Evolutionary conservation across 768 basidiomycete species (phyloP).

Genomic region (Boletus speciosus): DNA sequence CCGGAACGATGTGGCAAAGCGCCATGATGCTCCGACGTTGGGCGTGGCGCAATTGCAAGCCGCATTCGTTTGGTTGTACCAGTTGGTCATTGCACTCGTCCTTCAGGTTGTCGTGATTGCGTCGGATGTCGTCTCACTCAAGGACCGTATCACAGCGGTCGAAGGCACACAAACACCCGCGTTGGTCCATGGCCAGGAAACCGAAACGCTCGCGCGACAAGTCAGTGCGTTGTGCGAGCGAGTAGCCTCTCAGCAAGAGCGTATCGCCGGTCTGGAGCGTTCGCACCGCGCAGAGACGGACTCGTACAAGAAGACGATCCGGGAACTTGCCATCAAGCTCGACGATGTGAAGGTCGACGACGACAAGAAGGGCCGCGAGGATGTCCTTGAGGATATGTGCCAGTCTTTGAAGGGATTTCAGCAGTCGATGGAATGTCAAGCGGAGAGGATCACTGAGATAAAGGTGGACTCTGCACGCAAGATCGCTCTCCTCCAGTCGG

Average conservation of each 20-base stretch:
- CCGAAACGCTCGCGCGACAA: background rate
- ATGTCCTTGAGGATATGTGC: background rate
- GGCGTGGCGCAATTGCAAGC: background rate
- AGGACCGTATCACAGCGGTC: constrained; percentile 9
- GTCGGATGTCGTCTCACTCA: constrained; percentile 12
- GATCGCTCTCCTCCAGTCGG: constrained; percentile 15
- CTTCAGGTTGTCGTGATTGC: constrained; percentile 2
- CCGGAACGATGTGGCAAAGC: no score
- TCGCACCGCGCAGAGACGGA: constrained; percentile 2
- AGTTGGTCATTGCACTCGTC: constrained; percentile 1
- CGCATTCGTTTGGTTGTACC: constrained; percentile 6
- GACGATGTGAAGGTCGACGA: background rate
- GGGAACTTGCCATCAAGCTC: constrained; percentile 9
- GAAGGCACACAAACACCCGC: constrained; percentile 1
- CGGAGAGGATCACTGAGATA: background rate
- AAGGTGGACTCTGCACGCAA: constrained; percentile 2
- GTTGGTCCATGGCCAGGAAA: background rate
- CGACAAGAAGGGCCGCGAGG: background rate
- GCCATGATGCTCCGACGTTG: background rate
- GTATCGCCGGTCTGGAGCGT: constrained; percentile 2
- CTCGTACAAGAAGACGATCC: background rate
- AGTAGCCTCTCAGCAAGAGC: constrained; percentile 11
- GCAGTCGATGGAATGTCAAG: background rate
- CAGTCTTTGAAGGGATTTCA: background rate
- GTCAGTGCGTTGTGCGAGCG: constrained; percentile 5